phyloP scores from a whole-genome alignment of 2,329 filamentous ascomycete species.

The Lachnellula hyalina region DNA sequence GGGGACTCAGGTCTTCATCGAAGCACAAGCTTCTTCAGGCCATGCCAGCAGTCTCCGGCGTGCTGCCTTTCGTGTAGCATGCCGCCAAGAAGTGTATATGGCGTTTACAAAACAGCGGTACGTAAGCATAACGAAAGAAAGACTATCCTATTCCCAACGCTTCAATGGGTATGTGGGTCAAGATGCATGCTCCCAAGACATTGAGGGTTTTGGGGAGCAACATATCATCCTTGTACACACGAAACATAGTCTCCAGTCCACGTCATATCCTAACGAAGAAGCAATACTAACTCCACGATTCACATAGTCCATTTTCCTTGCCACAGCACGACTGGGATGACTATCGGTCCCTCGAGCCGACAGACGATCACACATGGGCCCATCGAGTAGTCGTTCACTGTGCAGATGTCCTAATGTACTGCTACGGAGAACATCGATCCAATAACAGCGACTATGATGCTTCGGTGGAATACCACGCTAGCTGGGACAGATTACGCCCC shows the following conservation, averaged over 20 bases:
- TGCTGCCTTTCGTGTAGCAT: constrained; percentile 42
- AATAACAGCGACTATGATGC: constrained; percentile 13
- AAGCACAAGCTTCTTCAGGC: constrained; percentile 28
- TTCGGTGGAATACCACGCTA: constrained; percentile 14
- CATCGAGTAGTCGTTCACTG: constrained; percentile 19
- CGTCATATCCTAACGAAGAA: too few species aligned
- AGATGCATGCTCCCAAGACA: too few species aligned
- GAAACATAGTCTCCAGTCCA: too few species aligned
- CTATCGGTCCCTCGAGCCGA: constrained; percentile 18
- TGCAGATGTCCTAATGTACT: constrained; percentile 22
- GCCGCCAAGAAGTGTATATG: constrained; percentile 45
- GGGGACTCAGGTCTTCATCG: constrained; percentile 22
- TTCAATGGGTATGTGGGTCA: too few species aligned
- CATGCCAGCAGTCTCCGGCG: constrained; percentile 26
- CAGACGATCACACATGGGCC: constrained; percentile 21
- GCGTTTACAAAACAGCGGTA: constrained; percentile 37
- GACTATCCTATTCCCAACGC: too few species aligned
- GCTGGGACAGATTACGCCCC: constrained; percentile 16
- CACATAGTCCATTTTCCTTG: too few species aligned
- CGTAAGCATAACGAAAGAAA: constrained; percentile 26
- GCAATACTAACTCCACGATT: too few species aligned
- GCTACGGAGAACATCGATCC: constrained; percentile 15
- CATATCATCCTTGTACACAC: too few species aligned
- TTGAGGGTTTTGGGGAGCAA: too few species aligned
- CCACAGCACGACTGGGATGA: background rate